Base-by-base conservation (phyloP, 108 stramenopile species). In the Phaeodactylum tricornutum region DNA sequence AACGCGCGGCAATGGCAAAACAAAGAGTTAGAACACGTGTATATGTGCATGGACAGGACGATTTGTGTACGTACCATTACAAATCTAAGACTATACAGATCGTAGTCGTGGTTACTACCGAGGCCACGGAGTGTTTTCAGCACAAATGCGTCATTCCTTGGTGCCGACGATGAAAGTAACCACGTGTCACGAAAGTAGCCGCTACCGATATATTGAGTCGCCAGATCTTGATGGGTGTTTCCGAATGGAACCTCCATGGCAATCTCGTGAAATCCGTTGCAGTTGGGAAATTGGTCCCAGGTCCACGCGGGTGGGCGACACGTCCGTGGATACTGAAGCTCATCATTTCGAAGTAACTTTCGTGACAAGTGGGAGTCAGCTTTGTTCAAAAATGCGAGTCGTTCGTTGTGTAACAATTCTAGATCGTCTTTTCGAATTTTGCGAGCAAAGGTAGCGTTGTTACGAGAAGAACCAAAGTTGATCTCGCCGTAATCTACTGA, bases 251-350 rank as follows among this genome's bases (percentile, higher is more conserved):
- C n/a, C n/a, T 64, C 39, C 48, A 64, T 39, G 3, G 33, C 36
- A 22, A 35, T 52, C 47, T 76, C 67, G 59, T 77, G 77, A 15
- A 81, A 67, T 16, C 51, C 47, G 52, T 85, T 85, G 53, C 84
- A 85, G 28, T 57, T 85, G 12, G 79, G 84, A 47, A 64, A 54
- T 29, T 62, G 17, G 7, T 4, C 38, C 4, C 17, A 40, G 4
- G 17, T 16, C 38, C 38, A 40, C 7, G 19, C 38, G 7, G 38
- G 19, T 4, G 38, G 21, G 21, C 38, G 38, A 40, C 38, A 40
- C 7, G 17, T 16, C 4, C 21, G 19, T 8, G 17, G 19, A 40
- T 40, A 40, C 21, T 20, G 19, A 40, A 20, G 19, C 19, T 40
- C 17, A 20, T 40, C 17, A 3, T 3, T 7, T 4, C 38, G 38